Base-by-base conservation (phyloP, 2,329 filamentous ascomycete genomes). In the Penicillium corylophilum region DNA sequence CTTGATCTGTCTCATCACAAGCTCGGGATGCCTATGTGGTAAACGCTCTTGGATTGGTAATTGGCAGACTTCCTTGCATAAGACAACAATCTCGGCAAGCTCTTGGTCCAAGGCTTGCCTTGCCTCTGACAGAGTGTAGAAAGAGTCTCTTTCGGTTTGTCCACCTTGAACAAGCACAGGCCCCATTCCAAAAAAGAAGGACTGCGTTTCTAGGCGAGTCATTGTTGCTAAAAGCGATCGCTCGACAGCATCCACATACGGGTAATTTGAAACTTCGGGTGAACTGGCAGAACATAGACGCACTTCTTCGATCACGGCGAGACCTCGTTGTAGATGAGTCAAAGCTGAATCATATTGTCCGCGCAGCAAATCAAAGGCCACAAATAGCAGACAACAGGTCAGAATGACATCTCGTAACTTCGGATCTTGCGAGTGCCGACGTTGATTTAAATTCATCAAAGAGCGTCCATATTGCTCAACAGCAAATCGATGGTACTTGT, bases 371-470 rank as follows among this genome's bases (percentile, higher is more conserved):
- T 68, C 64, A 41, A 62, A 62, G 1, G 57, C 24, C 9, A 62
- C 48, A 43, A 68, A 65, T 0, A 68, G 42, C 9, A 66, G 53
- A 43, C 65, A 66, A 29, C 60, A 53, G 3, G 61, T 59, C 6
- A 68, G 49, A 13, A 61, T 43, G 13, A 65, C 47, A 16, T 59
- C 46, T 20, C 46, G 50, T 13, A 62, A 26, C 18, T 55, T 50
- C 3, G 54, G 51, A 12, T 60, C 56, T 3, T 56, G 46, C 9
- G 49, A 56, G 16, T 51, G 33, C 5, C 58, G 48, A 16, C 57
- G 56, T 23, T 43, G 47, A 38, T 46, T 61, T 16, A 67, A 46
- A 2, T 45, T 16, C 23, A 51, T 52, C 23, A 65, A 39, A 1
- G 63, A 55, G 23, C 57, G 60, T 24, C 46, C 53, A 44, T 63